These are phyloP conservation scores for Schwanniomyces polymorphus DNA, from an alignment of 805 yeast genomes.

Conservation along the genomic window DNA sequence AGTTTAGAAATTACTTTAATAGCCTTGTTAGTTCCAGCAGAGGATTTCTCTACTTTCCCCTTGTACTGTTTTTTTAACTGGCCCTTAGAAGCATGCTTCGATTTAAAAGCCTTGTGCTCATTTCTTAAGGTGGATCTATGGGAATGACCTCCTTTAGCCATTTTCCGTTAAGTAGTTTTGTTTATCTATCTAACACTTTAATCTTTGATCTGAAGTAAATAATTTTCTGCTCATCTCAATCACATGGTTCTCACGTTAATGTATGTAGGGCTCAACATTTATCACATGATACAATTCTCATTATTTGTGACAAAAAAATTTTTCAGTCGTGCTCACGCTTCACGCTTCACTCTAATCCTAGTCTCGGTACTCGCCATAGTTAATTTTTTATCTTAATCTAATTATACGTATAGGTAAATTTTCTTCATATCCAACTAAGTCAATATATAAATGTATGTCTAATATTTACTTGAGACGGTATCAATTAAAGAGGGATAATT, in stretches of 20 bases:
- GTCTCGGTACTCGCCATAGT: neutral
- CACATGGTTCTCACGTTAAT: neutral
- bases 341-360: neutral
- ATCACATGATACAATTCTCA: neutral
- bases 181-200: neutral
- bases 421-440: slow-evolving; percentile 2
- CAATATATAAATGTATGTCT: slow-evolving; percentile 5
- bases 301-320: slow-evolving; percentile 6
- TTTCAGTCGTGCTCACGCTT: slow-evolving; percentile 6
- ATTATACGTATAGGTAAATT: neutral
- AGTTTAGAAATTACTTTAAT: slow-evolving; percentile 42
- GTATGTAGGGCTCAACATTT: neutral
- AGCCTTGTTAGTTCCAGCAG: slow-evolving; percentile 32
- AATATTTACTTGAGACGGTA: neutral
- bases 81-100: slow-evolving; percentile 89
- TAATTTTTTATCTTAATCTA: neutral
- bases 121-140: slow-evolving; percentile 85
- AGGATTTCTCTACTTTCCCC: slow-evolving; percentile 81
- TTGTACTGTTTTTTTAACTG: slow-evolving; percentile 75
- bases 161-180: neutral
- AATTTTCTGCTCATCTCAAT: neutral
- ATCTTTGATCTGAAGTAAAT: neutral
- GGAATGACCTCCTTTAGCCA: slow-evolving; percentile 55
- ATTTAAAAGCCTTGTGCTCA: slow-evolving; percentile 86
- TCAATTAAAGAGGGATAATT: neutral